phyloP scores from a whole-genome alignment of 2,329 filamentous ascomycete species.

The Botrytis aclada region DNA sequence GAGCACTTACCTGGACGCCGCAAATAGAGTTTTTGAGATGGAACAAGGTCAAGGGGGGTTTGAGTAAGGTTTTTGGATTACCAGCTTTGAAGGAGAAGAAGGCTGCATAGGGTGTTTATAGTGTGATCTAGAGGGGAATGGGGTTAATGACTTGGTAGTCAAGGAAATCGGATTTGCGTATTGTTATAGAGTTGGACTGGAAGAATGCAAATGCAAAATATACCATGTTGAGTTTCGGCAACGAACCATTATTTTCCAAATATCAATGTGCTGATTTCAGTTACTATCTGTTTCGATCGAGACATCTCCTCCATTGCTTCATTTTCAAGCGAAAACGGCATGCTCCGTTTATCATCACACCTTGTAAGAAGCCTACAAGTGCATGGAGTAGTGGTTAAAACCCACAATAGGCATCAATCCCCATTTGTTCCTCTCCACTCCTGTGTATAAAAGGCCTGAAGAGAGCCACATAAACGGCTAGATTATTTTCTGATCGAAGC shows the following conservation, averaged over 20 bases:
- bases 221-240: not conserved
- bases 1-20: constrained; percentile 75
- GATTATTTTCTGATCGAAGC: not conserved
- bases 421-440: fast-evolving
- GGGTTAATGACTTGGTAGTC: not conserved
- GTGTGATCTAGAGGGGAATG: not conserved
- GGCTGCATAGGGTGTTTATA: not conserved
- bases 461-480: not conserved
- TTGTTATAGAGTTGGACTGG: not conserved
- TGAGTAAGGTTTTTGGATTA: constrained; percentile 61
- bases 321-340: not conserved
- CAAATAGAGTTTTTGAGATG: constrained; percentile 56
- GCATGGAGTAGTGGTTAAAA: not conserved
- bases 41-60: constrained; percentile 63
- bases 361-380: not conserved
- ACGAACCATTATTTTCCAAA: not conserved
- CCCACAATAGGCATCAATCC: not conserved
- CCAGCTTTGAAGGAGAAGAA: constrained; percentile 55
- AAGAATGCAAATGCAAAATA: not conserved
- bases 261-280: too few species aligned
- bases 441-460: not conserved
- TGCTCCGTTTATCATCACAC: too few species aligned
- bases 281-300: not conserved
- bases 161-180: not conserved
- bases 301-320: not conserved